Conservation (phyloP, 2,329 filamentous ascomycete genomes). For the Endocalyx cinctus region DNA sequence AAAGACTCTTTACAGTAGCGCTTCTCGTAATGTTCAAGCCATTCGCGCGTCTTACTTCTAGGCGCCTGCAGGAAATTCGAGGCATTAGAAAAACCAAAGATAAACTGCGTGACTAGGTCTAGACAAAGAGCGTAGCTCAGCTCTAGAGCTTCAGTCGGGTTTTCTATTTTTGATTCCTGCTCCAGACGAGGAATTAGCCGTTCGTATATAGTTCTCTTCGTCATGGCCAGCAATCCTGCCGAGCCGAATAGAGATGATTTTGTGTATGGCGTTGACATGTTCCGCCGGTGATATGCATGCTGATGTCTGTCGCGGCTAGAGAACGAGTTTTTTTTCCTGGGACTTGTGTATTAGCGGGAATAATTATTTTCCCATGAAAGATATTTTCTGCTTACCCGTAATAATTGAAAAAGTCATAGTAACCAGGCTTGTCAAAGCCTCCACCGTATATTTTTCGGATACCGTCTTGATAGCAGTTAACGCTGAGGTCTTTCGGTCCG, state of each 20-base stretch:
- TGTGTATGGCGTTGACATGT: slow-evolving; percentile 2
- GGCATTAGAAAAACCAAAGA: slow-evolving; percentile 4
- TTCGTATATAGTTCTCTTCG: slow-evolving; percentile 1
- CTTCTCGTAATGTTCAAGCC: slow-evolving; percentile 5
- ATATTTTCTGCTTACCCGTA: slow-evolving; percentile 2
- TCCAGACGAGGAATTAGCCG: too few species aligned
- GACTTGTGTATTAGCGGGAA: too few species aligned
- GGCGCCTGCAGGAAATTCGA: slow-evolving; percentile 1
- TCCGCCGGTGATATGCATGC: neutral
- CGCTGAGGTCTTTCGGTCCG: slow-evolving; percentile 5
- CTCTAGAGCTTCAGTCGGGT: neutral
- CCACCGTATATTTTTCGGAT: slow-evolving; percentile 6
- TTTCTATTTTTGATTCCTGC: too few species aligned
- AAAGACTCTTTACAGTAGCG: slow-evolving; percentile 3
- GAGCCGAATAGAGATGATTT: slow-evolving; percentile 5
- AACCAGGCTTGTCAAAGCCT: slow-evolving; percentile 6
- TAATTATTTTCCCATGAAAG: too few species aligned
- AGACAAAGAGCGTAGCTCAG: slow-evolving; percentile 3
- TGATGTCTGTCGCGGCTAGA: neutral
- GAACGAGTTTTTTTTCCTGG: slow-evolving; percentile 1
- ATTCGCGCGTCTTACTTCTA: neutral
- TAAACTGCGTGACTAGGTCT: slow-evolving; percentile 4
- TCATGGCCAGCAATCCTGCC: neutral
- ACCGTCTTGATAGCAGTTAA: slow-evolving; percentile 6
- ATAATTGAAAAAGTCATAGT: slow-evolving; percentile 3